A percentile compares a stretch with the other conserved stretches of the same genome.
phyloP scores from a whole-genome alignment of 1,284 basidiomycete species.

The Wolfiporia cocos region DNA sequence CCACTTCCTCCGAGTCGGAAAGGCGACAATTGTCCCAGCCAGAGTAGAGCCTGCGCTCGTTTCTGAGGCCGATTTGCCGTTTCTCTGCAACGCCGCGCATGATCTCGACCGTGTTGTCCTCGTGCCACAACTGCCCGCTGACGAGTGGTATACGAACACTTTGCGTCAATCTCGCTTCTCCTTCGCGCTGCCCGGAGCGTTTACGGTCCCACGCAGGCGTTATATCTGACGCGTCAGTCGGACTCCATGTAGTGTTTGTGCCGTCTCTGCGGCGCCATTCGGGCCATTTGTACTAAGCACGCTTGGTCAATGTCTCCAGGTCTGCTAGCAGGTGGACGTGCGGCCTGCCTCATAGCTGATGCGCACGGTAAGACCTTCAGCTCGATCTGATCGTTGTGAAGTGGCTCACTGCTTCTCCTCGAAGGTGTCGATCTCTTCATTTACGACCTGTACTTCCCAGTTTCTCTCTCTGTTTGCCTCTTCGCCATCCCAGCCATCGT shows the following conservation, averaged over 20 bases:
- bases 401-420: slow-evolving; percentile 24
- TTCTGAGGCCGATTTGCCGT: slow-evolving; percentile 15
- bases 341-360: slow-evolving; percentile 27
- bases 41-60: slow-evolving; percentile 1
- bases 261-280: slow-evolving; percentile 32
- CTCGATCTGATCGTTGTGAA: not conserved
- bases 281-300: slow-evolving; percentile 31
- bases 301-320: too few relatives aligned
- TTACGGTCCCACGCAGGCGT: slow-evolving; percentile 24
- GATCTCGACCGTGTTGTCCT: slow-evolving; percentile 18
- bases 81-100: slow-evolving; percentile 42
- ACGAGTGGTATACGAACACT: slow-evolving; percentile 20
- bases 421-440: slow-evolving; percentile 31
- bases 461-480: too few relatives aligned
- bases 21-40: slow-evolving; percentile 8
- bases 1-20: not conserved
- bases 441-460: too few relatives aligned
- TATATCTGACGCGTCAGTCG: slow-evolving; percentile 15
- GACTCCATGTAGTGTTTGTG: slow-evolving; percentile 36
- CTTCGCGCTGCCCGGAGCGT: slow-evolving; percentile 8
- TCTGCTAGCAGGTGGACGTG: too few relatives aligned
- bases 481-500: too few relatives aligned
- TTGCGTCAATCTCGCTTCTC: slow-evolving; percentile 16
- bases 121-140: slow-evolving; percentile 12
- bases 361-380: not conserved